These are phyloP conservation scores for Cicer pinnatifidum DNA, from an alignment of 306 rosid genomes.

Conservation along the genomic window DNA sequence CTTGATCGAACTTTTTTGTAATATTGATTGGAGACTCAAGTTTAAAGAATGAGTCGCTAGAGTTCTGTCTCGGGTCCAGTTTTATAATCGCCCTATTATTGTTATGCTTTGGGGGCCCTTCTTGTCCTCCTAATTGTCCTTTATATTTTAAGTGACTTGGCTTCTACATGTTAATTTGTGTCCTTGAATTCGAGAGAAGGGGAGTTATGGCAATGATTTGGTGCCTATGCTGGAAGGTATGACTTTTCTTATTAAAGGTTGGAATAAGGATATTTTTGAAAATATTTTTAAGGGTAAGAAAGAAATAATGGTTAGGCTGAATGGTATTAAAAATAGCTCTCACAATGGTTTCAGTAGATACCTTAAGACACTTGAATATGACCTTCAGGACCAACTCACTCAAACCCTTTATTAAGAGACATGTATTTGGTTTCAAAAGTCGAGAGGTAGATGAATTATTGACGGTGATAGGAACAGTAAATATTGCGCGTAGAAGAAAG, in stretches of 20 bases:
- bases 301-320: background rate
- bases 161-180: background rate
- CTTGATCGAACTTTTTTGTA: background rate
- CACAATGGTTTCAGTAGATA: too few species aligned
- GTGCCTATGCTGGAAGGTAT: background rate
- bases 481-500: background rate
- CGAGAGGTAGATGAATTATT: background rate
- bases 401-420: background rate
- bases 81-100: background rate
- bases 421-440: background rate
- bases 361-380: too few species aligned
- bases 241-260: background rate
- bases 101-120: background rate
- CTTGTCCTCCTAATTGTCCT: background rate
- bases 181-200: background rate
- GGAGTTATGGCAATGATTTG: background rate
- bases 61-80: background rate
- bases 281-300: background rate
- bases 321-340: background rate
- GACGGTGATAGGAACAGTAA: background rate
- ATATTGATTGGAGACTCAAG: background rate
- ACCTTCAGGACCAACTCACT: too few species aligned
- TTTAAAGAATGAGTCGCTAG: background rate
- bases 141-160: background rate
- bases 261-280: background rate